A percentile compares a stretch with the other conserved stretches of the same genome.
Evolutionary conservation across 371 early-diverging fungal species (phyloP).

Genomic region (Caulochytrium protostelioides): DNA sequence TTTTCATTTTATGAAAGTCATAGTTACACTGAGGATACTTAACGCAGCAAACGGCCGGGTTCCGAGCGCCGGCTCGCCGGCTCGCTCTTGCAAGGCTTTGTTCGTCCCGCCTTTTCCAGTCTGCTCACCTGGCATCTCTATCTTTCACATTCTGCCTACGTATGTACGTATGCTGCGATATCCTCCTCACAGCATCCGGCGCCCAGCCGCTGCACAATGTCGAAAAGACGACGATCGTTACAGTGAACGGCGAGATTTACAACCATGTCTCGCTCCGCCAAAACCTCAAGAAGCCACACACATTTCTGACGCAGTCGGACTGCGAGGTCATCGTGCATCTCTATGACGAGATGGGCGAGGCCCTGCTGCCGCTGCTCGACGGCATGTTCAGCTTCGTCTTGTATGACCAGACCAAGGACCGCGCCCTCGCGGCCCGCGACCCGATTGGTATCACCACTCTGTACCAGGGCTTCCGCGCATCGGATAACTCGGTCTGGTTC

Average conservation of each 20-base stretch:
- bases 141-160: no score
- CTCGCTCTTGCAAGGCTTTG: no score
- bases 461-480: conserved; percentile 71
- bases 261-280: conserved; percentile 73
- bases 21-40: no score
- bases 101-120: no score
- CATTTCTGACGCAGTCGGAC: conserved; percentile 83
- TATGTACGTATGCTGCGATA: no score
- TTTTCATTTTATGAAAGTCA: background rate
- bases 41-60: no score
- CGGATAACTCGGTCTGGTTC: conserved; percentile 72
- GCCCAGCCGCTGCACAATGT: conserved; percentile 83
- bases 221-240: conserved; percentile 56
- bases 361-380: conserved; percentile 57
- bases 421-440: conserved; percentile 72
- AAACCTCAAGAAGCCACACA: conserved; percentile 37
- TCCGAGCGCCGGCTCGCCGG: no score
- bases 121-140: no score
- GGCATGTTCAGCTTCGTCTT: conserved; percentile 91
- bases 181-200: conserved; percentile 64
- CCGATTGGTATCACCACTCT: conserved; percentile 92
- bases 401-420: conserved; percentile 55
- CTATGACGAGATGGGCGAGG: conserved; percentile 67
- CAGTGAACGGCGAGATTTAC: conserved; percentile 94
- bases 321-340: conserved; percentile 86